Base-by-base conservation (phyloP, 139 green algal genomes). In the Eudorina sp. region DNA sequence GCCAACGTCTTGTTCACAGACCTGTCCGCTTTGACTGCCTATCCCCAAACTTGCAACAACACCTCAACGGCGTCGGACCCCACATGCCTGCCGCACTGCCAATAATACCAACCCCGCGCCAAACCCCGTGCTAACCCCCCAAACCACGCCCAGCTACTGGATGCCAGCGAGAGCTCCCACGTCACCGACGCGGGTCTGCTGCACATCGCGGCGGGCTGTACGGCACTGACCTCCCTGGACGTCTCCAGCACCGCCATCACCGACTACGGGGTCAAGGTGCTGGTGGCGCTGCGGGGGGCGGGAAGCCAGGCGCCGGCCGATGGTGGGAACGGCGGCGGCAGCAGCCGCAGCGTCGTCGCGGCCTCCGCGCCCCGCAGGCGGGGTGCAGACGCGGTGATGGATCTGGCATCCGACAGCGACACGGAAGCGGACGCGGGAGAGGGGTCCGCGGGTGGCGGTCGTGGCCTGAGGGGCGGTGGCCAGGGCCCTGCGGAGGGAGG, bases 131-230 rank as follows among this genome's bases (percentile, higher is more conserved):
- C n/a, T n/a, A n/a, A n/a, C n/a, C n/a, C n/a, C n/a, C n/a, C n/a
- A n/a, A n/a, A n/a, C n/a, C n/a, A n/a, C 51, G 13, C 51, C 6
- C 18, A 86, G 80, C 43, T 51, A 21, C 19, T 86, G 60, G 80
- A 86, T 23, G 80, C 77, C 60, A 77, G 60, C 29, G 60, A 86
- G 80, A 77, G 43, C 41, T n/a, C n/a, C 14, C 40, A 64, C 80
- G 80, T 86, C 27, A 86, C 80, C 34, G 80, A 86, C 41, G 43
- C 43, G 19, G 80, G 80, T 0, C 60, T 86, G 62, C 45, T 76
- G 43, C 80, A 86, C 62, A n/a, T 86, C 19, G 60, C 80, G 21
- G 3, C 9, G 34, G 21, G 21, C 41, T 77, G 43, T 38, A 51
- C 43, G 40, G 43, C 60, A 25, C 62, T 86, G 31, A 77, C 60